phyloP scores from a whole-genome alignment of 78 protist species.

The Planoprotostelium fungivorum region DNA sequence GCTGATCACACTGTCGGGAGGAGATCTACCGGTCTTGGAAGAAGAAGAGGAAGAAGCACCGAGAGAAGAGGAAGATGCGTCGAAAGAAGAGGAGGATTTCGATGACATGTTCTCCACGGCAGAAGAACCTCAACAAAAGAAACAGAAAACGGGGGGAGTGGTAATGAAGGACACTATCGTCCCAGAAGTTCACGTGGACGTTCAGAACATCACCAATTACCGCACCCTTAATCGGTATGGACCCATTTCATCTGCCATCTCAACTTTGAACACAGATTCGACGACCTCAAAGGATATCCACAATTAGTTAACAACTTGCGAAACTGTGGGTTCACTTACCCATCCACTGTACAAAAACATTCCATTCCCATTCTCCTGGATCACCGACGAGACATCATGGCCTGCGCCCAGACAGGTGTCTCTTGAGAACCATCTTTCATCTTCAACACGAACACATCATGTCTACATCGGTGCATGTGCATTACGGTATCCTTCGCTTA shows the following conservation, averaged over 20 bases:
- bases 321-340: background rate
- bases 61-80: background rate
- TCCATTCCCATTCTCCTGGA: background rate
- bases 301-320: background rate
- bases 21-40: background rate
- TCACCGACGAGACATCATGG: slow-evolving; percentile 94
- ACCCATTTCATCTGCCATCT: background rate
- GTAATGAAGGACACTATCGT: background rate
- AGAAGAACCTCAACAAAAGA: background rate
- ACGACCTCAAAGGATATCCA: background rate
- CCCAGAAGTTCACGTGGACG: background rate
- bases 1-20: background rate
- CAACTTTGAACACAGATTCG: background rate
- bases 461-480: background rate
- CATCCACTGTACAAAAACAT: background rate
- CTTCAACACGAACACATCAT: background rate
- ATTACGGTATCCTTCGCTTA: too few relatives aligned
- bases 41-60: background rate
- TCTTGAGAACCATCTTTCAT: background rate
- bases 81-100: background rate
- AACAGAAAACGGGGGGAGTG: background rate
- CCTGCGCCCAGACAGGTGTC: slow-evolving; percentile 97
- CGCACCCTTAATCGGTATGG: background rate
- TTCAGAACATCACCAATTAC: background rate
- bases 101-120: background rate